Evolutionary conservation across 2,329 filamentous ascomycete species (phyloP), one percentile per base, ranked within the genome.

Genomic region (Trichophyton verrucosum): DNA sequence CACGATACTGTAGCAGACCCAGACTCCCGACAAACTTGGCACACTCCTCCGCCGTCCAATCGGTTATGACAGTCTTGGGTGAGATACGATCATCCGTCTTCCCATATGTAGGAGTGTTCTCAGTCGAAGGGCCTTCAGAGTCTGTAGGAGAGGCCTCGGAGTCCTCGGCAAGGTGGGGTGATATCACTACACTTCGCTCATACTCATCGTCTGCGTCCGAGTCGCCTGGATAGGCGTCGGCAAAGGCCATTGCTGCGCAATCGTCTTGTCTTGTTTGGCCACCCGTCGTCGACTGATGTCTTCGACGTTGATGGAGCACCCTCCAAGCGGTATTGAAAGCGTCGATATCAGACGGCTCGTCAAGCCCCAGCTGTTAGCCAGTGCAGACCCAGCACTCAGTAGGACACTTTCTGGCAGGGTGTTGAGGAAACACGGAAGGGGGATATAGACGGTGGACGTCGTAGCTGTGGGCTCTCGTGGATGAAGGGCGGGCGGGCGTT

Each of bases 21-120:
- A 96, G 82, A 63, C 84, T 85, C 61, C 84, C 82, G 66, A 96
- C 83, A 71, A 95, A 97, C 69, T 95, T 90, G 66, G 90, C 90
- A 75, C 89, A 91, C 75, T 97, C 90, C 62, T 95, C 89, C 15
- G 85, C 86, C 1, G 86, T 81, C 83, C 83, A 86, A 66, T 84
- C 78, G 22, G 77, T 78, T 58, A 86, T 82, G 61, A 80, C 76
- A 17, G 81, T 80, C 42, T 76, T 79, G 47, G 83, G 82, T 57
- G 79, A 81, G 60, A 73, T 75, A 65, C 76, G 77, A 66, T 78
- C 80, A 60, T 82, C 80, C 30, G 76, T 72, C 64, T 80, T 75
- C 58, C 78, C 80, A 65, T 80, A 82, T 51, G 82, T 85, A 9
- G 83, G 83, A 1, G 83, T 86, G 66, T 84, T 82, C 68, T 85